phyloP scores from a whole-genome alignment of 78 protist species.

The Dictyostelium brefeldianum region DNA sequence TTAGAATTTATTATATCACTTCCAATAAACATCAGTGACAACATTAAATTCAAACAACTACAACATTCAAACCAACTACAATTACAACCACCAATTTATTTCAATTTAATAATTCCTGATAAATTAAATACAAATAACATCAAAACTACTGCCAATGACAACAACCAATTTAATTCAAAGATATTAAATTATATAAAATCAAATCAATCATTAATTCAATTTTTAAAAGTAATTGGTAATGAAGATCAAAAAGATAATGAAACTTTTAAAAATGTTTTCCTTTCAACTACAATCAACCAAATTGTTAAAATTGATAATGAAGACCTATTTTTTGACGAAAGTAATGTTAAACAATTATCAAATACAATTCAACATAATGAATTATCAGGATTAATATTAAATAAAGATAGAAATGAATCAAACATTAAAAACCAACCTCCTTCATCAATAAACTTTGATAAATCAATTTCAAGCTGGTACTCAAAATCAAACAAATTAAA shows the following conservation, averaged over 20 bases:
- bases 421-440: not conserved
- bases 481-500: conserved; percentile 1
- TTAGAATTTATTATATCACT: not conserved
- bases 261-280: not conserved
- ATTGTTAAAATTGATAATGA: too few relatives aligned
- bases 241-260: not conserved
- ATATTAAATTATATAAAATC: not conserved
- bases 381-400: not conserved
- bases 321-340: not conserved
- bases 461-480: not conserved
- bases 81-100: not conserved
- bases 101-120: not conserved
- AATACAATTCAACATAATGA: not conserved
- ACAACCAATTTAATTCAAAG: not conserved
- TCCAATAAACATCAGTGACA: not conserved
- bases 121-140: not conserved
- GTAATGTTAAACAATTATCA: not conserved
- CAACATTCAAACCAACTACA: not conserved
- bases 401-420: not conserved
- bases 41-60: not conserved
- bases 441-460: conserved; percentile 7
- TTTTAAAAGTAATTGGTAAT: not conserved
- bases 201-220: not conserved
- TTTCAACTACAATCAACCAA: not conserved
- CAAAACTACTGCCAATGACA: too few relatives aligned